Conservation (phyloP, 1,284 basidiomycete species). For the Cryptococcus wingfieldii region DNA sequence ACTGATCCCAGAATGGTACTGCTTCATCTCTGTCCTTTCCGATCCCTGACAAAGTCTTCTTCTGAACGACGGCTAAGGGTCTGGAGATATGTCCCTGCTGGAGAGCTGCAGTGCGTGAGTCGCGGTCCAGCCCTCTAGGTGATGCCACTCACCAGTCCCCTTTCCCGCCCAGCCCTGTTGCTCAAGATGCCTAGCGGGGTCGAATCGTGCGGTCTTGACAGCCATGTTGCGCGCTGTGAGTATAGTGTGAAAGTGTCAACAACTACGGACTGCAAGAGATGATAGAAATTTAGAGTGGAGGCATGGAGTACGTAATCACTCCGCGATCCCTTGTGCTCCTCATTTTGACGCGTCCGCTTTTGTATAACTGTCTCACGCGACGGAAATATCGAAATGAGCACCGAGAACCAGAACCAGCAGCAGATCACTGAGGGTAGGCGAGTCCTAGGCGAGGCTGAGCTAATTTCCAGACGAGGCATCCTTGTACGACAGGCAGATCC, state of each 20-base stretch:
- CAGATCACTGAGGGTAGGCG: slow-evolving; percentile 41
- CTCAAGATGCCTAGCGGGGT: slow-evolving; percentile 70
- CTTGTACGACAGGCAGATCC: slow-evolving; percentile 93
- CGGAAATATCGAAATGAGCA: neutral
- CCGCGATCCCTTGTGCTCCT: neutral
- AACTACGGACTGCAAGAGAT: neutral
- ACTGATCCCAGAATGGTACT: slow-evolving; percentile 97
- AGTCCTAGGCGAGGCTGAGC: too few species aligned
- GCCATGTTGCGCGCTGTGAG: slow-evolving; percentile 5
- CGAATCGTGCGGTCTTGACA: slow-evolving; percentile 51
- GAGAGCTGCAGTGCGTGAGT: slow-evolving; percentile 50
- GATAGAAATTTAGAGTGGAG: neutral
- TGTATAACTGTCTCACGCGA: neutral
- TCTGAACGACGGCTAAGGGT: slow-evolving; percentile 74
- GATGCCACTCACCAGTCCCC: slow-evolving; percentile 55
- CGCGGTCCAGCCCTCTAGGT: slow-evolving; percentile 26
- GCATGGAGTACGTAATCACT: neutral
- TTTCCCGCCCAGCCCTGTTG: slow-evolving; percentile 83
- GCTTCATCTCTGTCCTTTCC: slow-evolving; percentile 89
- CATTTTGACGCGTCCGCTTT: neutral
- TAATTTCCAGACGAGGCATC: slow-evolving; percentile 65
- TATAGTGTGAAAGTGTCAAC: neutral
- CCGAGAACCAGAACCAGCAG: slow-evolving; percentile 4
- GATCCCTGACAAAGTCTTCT: slow-evolving; percentile 74
- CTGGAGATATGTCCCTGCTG: slow-evolving; percentile 50